These are phyloP conservation scores for Geotrichum histeridarum DNA, from an alignment of 1,139 yeast species.

Conservation along the genomic window DNA sequence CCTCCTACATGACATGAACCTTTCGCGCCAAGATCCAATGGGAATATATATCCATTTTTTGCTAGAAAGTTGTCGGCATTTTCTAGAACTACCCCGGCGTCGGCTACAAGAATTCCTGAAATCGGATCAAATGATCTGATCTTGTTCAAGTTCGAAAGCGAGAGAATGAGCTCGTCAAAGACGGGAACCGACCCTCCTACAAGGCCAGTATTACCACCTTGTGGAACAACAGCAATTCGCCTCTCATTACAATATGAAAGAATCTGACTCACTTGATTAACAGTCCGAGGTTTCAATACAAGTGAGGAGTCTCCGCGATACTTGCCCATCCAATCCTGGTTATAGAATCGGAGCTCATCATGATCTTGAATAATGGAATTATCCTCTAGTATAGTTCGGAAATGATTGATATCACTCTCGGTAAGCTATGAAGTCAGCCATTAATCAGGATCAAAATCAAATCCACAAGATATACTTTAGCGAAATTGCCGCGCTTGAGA, in stretches of 20 bases:
- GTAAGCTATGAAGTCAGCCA: conserved; percentile 37
- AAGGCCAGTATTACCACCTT: conserved; percentile 95
- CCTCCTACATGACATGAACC: conserved; percentile 98
- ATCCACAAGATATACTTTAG: conserved; percentile 21
- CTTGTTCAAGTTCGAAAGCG: conserved; percentile 65
- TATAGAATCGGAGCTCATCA: conserved; percentile 56
- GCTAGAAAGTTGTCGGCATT: conserved; percentile 74
- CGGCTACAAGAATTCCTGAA: conserved; percentile 81
- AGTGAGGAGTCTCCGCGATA: conserved; percentile 81
- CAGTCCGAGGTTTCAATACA: conserved; percentile 78
- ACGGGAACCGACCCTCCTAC: conserved; percentile 95
- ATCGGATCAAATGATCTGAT: conserved; percentile 75
- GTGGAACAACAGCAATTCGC: conserved; percentile 84
- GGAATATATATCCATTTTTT: conserved; percentile 83
- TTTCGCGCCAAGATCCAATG: conserved; percentile 92
- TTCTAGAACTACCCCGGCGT: conserved; percentile 87
- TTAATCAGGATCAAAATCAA: too few species aligned
- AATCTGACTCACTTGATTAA: conserved; percentile 72
- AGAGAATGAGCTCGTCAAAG: conserved; percentile 81
- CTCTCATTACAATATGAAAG: conserved; percentile 76
- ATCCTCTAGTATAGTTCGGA: conserved; percentile 52
- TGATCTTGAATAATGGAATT: conserved; percentile 48
- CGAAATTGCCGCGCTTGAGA: conserved; percentile 26
- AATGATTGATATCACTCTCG: conserved; percentile 53
- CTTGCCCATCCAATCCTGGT: conserved; percentile 96